Evolutionary conservation across 768 basidiomycete genomes (phyloP).

Genomic region (Lactarius trivialis): DNA sequence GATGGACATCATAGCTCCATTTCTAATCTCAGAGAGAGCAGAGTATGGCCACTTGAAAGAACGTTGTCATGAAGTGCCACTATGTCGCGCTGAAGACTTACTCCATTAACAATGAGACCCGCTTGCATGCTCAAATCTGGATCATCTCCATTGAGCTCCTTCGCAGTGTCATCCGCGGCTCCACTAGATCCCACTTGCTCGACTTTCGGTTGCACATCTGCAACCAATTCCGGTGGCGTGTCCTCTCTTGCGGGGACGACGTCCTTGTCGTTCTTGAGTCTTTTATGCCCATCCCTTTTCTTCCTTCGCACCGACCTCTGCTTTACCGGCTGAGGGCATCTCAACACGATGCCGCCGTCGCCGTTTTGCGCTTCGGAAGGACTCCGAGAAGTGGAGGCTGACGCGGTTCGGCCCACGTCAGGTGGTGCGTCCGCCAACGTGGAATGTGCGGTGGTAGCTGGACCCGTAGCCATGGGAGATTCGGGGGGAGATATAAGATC

Average conservation of each 20-base stretch:
- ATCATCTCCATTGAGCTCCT: background rate
- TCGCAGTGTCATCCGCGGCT: background rate
- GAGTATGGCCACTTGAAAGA: conserved; percentile 11
- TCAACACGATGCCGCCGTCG: background rate
- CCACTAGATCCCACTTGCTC: background rate
- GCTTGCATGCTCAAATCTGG: conserved; percentile 8
- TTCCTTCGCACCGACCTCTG: background rate
- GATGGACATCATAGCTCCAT: conserved; percentile 25
- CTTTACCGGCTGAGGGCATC: background rate
- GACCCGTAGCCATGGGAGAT: background rate
- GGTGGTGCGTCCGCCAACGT: background rate
- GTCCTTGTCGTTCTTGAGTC: background rate
- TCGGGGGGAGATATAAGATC: background rate
- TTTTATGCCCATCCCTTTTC: conserved; percentile 5
- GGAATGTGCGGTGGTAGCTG: background rate
- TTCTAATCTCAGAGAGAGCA: conserved; percentile 5
- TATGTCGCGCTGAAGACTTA: background rate
- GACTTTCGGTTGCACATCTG: background rate
- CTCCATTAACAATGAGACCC: conserved; percentile 11
- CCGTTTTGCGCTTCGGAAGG: background rate
- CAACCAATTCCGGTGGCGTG: background rate
- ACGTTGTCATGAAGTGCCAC: background rate
- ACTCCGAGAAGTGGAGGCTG: background rate
- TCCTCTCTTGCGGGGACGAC: background rate
- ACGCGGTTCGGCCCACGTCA: background rate